phyloP scores from a whole-genome alignment of 1,139 yeast species.

The Taiozyma sp. region DNA sequence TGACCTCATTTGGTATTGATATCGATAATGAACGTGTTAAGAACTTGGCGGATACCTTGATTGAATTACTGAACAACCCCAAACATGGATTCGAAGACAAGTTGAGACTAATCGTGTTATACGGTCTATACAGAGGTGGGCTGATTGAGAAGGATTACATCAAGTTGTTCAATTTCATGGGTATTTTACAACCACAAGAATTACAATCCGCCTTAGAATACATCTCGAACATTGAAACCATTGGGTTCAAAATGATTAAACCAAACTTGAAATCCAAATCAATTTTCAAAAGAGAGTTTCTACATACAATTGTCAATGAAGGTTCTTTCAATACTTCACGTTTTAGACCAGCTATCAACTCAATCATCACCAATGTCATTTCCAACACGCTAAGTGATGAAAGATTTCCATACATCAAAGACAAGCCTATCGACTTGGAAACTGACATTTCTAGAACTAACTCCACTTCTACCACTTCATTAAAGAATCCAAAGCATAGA shows the following conservation, averaged over 20 bases:
- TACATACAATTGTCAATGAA: conserved; percentile 53
- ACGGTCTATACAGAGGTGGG: conserved; percentile 83
- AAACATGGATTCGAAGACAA: conserved; percentile 56
- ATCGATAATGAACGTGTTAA: conserved; percentile 65
- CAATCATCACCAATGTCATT: conserved; percentile 42
- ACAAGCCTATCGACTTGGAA: conserved; percentile 53
- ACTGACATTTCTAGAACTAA: conserved; percentile 27
- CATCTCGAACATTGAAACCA: conserved; percentile 55
- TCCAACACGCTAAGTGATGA: conserved; percentile 40
- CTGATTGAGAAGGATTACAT: conserved; percentile 66
- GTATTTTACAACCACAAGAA: conserved; percentile 50
- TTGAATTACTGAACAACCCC: conserved; percentile 50
- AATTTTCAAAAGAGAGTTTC: conserved; percentile 38
- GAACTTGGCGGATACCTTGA: conserved; percentile 60
- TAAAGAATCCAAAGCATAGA: conserved; percentile 69
- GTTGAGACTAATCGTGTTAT: conserved; percentile 68
- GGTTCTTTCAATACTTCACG: conserved; percentile 73
- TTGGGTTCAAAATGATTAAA: conserved; percentile 68
- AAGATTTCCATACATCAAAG: conserved; percentile 71
- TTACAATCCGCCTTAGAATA: conserved; percentile 44
- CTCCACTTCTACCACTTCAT: conserved; percentile 37
- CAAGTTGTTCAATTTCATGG: conserved; percentile 67
- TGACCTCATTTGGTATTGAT: conserved; percentile 68
- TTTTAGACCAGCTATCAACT: conserved; percentile 65
- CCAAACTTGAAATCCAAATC: conserved; percentile 32